Conservation (phyloP, 2,329 filamentous ascomycete species). For the Colletotrichum kahawae region DNA sequence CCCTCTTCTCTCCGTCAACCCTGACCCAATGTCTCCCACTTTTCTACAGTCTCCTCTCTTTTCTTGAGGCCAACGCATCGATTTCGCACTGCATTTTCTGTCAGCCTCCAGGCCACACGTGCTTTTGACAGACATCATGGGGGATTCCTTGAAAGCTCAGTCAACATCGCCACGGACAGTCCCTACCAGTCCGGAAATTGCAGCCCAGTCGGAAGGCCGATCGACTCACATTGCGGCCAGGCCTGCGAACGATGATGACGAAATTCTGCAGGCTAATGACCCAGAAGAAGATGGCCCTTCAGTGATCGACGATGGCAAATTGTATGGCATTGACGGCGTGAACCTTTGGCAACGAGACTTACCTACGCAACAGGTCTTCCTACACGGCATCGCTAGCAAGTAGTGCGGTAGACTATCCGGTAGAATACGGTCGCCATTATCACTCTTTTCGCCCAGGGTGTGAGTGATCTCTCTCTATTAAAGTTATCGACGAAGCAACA, state of each 20-base stretch:
- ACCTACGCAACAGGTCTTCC: neutral
- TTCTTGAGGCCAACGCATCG: neutral
- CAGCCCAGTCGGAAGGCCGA: neutral
- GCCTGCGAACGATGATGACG: neutral
- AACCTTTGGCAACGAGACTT: neutral
- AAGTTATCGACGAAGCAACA: too few species aligned
- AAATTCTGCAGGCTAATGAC: neutral
- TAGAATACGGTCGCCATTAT: neutral
- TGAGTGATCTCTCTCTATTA: neutral
- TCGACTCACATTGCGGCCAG: neutral
- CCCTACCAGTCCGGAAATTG: neutral
- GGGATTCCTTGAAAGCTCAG: neutral
- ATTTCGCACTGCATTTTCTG: rapidly evolving
- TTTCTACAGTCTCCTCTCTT: neutral
- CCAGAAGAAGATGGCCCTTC: neutral
- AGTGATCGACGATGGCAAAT: neutral
- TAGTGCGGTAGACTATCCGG: neutral
- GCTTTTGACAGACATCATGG: neutral
- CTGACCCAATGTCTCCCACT: neutral
- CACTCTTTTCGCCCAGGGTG: neutral
- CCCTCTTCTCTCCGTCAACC: neutral
- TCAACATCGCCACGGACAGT: neutral
- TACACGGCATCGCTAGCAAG: neutral
- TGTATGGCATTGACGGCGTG: neutral
- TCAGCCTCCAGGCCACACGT: neutral